A percentile compares a stretch with the other conserved stretches of the same genome.
These are phyloP conservation scores for Pichia nanzhaoensis DNA, from an alignment of 805 yeast genomes.

Conservation along the genomic window DNA sequence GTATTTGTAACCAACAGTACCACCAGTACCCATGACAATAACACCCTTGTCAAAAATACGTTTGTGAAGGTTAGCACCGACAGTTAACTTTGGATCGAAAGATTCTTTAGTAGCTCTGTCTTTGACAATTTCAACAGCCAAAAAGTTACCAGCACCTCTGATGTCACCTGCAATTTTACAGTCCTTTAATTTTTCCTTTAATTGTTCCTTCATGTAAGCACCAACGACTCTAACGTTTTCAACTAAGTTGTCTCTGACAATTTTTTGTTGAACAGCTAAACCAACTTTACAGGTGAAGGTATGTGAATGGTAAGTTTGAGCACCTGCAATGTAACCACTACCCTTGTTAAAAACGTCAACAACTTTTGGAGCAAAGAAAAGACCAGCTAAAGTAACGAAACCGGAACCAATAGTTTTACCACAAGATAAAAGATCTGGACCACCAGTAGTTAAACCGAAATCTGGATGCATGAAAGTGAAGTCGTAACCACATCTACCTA, in stretches of 20 bases:
- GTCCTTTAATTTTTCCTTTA: constrained; percentile 32
- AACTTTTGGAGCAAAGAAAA: constrained; percentile 35
- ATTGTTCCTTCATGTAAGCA: constrained; percentile 33
- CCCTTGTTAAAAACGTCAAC: constrained; percentile 33
- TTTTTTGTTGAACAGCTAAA: constrained; percentile 39
- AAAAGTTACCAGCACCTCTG: constrained; percentile 57
- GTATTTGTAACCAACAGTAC: constrained; percentile 28
- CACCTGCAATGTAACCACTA: constrained; percentile 36
- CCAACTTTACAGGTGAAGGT: constrained; percentile 41
- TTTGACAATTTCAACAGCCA: constrained; percentile 52
- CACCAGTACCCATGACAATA: constrained; percentile 40
- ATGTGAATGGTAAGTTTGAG: constrained; percentile 45
- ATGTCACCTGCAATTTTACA: constrained; percentile 46
- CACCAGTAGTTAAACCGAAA: constrained; percentile 30
- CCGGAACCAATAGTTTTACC: constrained; percentile 50
- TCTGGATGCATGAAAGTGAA: constrained; percentile 30
- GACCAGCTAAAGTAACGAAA: constrained; percentile 42
- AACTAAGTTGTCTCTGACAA: constrained; percentile 27
- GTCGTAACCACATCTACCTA: constrained; percentile 46
- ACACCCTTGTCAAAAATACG: constrained; percentile 40
- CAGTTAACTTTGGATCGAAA: constrained; percentile 32
- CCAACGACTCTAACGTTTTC: constrained; percentile 41
- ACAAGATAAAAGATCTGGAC: constrained; percentile 42
- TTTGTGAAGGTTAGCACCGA: constrained; percentile 32
- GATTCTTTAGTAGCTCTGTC: constrained; percentile 45